phyloP scores from a whole-genome alignment of 306 rosid species.

The Benincasa hispida region DNA sequence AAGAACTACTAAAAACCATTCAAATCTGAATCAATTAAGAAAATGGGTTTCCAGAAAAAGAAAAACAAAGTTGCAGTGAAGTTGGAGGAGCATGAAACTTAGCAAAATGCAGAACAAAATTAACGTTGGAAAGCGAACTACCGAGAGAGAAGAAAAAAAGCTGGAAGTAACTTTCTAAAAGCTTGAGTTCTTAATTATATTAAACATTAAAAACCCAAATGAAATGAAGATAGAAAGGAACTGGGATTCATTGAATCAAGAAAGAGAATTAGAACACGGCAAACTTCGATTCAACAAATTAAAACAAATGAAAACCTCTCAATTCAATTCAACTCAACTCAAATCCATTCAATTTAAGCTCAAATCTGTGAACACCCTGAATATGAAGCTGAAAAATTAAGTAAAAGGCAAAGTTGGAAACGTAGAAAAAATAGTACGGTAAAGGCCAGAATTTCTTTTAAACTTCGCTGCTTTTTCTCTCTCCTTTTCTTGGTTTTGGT shows the following conservation, averaged over 20 bases:
- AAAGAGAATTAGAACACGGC: conserved; percentile 19
- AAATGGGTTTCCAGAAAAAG: not conserved
- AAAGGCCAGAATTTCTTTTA: not conserved
- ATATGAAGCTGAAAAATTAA: not conserved
- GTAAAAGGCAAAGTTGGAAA: conserved; percentile 2
- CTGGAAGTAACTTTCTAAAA: conserved; percentile 5
- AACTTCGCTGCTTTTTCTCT: not conserved
- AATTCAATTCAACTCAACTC: not conserved
- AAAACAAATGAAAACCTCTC: not conserved
- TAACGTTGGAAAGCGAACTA: conserved; percentile 13
- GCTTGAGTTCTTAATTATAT: conserved; percentile 9
- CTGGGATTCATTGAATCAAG: conserved; percentile 35
- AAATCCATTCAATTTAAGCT: not conserved
- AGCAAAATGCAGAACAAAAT: conserved; percentile 38
- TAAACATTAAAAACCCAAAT: not conserved
- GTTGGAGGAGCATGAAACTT: conserved; percentile 14
- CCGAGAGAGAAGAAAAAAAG: not conserved
- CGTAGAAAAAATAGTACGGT: not conserved
- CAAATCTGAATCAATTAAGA: conserved; percentile 6
- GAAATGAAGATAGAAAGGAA: conserved; percentile 12
- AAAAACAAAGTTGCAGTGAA: conserved; percentile 23
- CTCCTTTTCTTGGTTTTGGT: not conserved
- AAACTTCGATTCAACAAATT: not conserved
- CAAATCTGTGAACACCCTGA: not conserved
- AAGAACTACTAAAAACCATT: not conserved